Evolutionary conservation across 2,329 filamentous ascomycete genomes (phyloP), one percentile per base, ranked within the genome.

Genomic region (Fusarium scirpi): DNA sequence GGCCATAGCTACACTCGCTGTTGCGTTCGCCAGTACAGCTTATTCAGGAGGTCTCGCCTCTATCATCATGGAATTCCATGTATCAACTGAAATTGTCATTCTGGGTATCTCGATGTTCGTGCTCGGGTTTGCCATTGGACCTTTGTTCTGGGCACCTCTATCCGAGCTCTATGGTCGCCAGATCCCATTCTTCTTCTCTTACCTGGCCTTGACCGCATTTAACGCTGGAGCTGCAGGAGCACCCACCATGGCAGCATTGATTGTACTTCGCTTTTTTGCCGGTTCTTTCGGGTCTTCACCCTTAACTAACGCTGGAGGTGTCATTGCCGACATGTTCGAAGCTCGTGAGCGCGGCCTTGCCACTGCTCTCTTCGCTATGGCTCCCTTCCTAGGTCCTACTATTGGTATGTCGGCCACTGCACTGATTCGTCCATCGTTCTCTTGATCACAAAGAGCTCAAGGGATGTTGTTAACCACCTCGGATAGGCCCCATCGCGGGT

Each of bases 221-320:
- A 90, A 87, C 71, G 88, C 85, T 24, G 90, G 84, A 7, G 84
- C 83, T 20, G 86, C 88, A 3, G 89, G 85, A 11, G 81, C 86
- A 0, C 80, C 86, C 60, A 89, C 86, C 70, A 88, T 90, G 64
- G 81, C 81, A 49, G 86, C 87, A 2, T 80, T 93, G 4, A 80
- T 93, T 32, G 84, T 91, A n/a, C 82, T 92, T 41, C 87, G 91
- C n/a, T 92, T 92, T 80, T 86, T 93, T 55, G 86, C 87, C 24
- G 89, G 89, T 41, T 79, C 86, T 10, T 90, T 90, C 71, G 90
- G 88, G 7, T 87, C 87, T 0, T 88, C 88, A 0, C 87, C 89
- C 2, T 78, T 91, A 64, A 89, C 88, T 10, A 90, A 90, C 70
- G 85, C 86, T 2, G 88, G 88, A 5, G 89, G 88, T 70, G 84